Conservation (phyloP, 257 asterid species). For the Plantago elongata region DNA sequence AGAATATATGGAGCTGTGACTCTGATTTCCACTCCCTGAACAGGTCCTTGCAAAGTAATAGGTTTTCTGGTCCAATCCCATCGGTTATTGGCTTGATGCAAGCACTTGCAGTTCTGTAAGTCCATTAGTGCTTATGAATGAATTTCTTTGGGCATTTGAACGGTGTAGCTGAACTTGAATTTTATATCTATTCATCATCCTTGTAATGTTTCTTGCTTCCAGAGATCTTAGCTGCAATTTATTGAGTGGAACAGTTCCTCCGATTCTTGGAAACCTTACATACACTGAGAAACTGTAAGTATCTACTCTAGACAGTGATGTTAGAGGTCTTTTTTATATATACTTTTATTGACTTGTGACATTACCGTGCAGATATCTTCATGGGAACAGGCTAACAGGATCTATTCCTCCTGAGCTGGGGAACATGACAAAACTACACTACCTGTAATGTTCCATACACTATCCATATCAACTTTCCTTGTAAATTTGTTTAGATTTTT, state of each 20-base stretch:
- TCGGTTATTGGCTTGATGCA: conserved; percentile 96
- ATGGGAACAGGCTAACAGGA: conserved; percentile 82
- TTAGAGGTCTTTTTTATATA: neutral
- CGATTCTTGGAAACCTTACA: conserved; percentile 86
- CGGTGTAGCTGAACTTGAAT: too few species aligned
- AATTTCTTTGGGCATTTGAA: neutral
- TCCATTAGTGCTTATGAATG: neutral
- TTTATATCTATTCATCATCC: neutral
- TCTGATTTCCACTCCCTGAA: neutral
- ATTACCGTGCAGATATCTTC: conserved; percentile 61
- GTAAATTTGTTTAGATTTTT: too few species aligned
- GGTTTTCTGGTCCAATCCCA: conserved; percentile 73
- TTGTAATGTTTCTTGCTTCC: conserved; percentile 2
- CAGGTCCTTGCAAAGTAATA: conserved; percentile 60
- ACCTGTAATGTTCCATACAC: conserved; percentile 37
- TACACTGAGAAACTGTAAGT: conserved; percentile 92
- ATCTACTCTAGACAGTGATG: neutral
- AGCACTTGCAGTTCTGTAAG: conserved; percentile 98
- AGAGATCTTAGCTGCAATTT: conserved; percentile 87
- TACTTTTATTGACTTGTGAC: neutral
- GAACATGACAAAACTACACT: conserved; percentile 93
- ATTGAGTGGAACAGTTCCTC: conserved; percentile 83
- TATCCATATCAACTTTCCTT: neutral
- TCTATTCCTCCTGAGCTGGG: conserved; percentile 93
- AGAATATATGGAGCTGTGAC: neutral